Conservation (phyloP, 2,329 filamentous ascomycete genomes). For the Bisporella sp. region DNA sequence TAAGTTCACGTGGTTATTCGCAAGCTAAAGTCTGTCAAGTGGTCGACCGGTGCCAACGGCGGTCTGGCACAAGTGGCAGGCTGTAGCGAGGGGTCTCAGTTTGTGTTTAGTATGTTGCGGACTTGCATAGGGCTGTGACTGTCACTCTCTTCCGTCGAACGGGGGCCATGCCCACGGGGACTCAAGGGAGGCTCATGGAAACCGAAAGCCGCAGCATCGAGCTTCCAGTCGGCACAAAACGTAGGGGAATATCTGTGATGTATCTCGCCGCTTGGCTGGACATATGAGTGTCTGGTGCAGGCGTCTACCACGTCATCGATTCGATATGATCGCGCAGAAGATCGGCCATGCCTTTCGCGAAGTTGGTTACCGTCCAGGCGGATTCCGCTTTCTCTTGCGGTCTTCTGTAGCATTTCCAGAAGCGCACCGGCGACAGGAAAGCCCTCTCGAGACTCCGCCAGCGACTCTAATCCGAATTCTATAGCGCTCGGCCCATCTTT, state of each 20-base stretch:
- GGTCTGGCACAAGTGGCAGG: too few relatives aligned
- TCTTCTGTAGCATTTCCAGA: conserved; percentile 24
- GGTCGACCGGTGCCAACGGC: too few relatives aligned
- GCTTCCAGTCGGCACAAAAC: conserved; percentile 23
- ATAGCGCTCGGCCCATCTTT: conserved; percentile 22
- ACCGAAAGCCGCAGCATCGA: conserved; percentile 14
- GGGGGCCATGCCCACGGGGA: conserved; percentile 4
- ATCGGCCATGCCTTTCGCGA: conserved; percentile 11
- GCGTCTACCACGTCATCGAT: conserved; percentile 27
- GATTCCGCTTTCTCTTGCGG: conserved; percentile 18
- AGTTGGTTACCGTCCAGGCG: conserved; percentile 15
- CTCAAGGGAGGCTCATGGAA: conserved; percentile 10
- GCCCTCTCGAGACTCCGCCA: conserved; percentile 22
- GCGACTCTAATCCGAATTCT: conserved; percentile 20
- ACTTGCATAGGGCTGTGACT: conserved; percentile 25
- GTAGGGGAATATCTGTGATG: conserved; percentile 20
- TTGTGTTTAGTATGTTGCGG: conserved; percentile 23
- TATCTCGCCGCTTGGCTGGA: conserved; percentile 23
- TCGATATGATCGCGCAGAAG: conserved; percentile 5
- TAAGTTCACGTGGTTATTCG: too few relatives aligned
- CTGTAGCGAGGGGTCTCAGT: too few relatives aligned
- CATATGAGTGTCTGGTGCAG: conserved; percentile 24
- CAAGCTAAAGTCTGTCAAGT: too few relatives aligned
- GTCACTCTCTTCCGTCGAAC: conserved; percentile 18
- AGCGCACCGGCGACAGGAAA: conserved; percentile 26